A percentile compares a stretch with the other conserved stretches of the same genome.
phyloP scores from a whole-genome alignment of 495 filamentous ascomycete genomes.

The Lasiosphaeria miniovina region DNA sequence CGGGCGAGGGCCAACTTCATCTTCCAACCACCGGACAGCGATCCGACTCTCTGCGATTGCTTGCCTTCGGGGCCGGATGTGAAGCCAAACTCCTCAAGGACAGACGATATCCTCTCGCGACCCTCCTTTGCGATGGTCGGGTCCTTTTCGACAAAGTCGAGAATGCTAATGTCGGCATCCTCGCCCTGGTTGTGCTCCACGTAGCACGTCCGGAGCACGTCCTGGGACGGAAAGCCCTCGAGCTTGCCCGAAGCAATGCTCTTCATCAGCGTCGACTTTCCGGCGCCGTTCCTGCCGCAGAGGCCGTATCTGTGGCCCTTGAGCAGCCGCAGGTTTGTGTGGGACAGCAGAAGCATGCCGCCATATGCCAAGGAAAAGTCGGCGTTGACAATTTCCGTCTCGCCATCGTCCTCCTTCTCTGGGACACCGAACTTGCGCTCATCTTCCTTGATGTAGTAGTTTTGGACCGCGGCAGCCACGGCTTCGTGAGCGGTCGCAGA shows the following conservation, averaged over 20 bases:
- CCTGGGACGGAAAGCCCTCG: conserved; percentile 91
- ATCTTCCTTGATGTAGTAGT: conserved; percentile 76
- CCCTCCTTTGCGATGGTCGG: conserved; percentile 73
- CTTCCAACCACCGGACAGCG: conserved; percentile 99
- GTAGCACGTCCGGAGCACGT: conserved; percentile 91
- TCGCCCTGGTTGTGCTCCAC: conserved; percentile 99
- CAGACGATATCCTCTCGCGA: conserved; percentile 72
- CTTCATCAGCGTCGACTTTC: conserved; percentile 97
- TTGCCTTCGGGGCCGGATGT: conserved; percentile 83
- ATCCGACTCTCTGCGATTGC: conserved; percentile 83
- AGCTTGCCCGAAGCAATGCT: conserved; percentile 94
- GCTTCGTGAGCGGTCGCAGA: conserved; percentile 51
- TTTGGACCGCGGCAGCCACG: conserved; percentile 63
- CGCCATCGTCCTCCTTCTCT: conserved; percentile 76
- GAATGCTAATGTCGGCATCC: conserved; percentile 90
- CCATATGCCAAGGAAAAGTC: conserved; percentile 97
- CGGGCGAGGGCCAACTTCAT: conserved; percentile 98
- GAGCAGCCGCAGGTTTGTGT: conserved; percentile 90
- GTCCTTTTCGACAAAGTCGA: conserved; percentile 86
- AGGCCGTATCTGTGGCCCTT: conserved; percentile 98
- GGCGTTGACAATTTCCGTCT: conserved; percentile 93
- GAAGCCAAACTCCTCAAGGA: conserved; percentile 90
- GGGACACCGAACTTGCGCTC: conserved; percentile 82
- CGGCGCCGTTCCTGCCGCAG: conserved; percentile 92
- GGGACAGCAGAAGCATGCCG: conserved; percentile 94